Conservation (phyloP, 352 stramenopile genomes). For the Globisporangium barbulae region DNA sequence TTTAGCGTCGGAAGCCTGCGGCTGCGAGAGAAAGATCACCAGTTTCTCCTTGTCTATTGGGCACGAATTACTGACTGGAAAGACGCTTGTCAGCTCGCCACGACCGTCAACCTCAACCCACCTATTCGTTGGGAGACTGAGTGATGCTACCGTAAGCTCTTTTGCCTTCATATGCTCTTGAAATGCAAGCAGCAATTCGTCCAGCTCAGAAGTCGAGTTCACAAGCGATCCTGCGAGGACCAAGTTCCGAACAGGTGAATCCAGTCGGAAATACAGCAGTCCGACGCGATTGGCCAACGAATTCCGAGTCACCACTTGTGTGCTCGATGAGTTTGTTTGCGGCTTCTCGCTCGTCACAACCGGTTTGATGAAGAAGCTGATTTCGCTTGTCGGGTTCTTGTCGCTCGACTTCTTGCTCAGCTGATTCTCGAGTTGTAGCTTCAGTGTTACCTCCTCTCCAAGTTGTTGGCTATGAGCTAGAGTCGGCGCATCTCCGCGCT, state of each 20-base stretch:
- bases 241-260: background rate
- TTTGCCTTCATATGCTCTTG: background rate
- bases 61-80: background rate
- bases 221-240: background rate
- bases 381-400: background rate
- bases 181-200: background rate
- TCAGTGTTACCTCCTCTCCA: conserved; percentile 4
- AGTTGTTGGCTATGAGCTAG: background rate
- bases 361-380: background rate
- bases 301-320: background rate
- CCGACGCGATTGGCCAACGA: background rate
- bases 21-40: background rate
- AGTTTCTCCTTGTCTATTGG: conserved; percentile 4
- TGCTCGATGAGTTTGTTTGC: background rate
- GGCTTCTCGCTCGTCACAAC: background rate
- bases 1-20: background rate
- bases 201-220: background rate
- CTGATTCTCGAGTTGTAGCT: conserved; percentile 2
- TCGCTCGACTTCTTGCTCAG: conserved; percentile 3
- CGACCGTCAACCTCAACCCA: background rate
- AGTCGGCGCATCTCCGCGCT: background rate
- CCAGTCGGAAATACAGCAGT: conserved; percentile 7
- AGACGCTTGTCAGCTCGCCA: background rate
- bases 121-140: background rate
- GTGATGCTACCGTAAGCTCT: background rate